Evolutionary conservation across 163 green algal species (phyloP), one percentile per base, ranked within the genome.

Genomic region (Coccomyxa subellipsoidea): DNA sequence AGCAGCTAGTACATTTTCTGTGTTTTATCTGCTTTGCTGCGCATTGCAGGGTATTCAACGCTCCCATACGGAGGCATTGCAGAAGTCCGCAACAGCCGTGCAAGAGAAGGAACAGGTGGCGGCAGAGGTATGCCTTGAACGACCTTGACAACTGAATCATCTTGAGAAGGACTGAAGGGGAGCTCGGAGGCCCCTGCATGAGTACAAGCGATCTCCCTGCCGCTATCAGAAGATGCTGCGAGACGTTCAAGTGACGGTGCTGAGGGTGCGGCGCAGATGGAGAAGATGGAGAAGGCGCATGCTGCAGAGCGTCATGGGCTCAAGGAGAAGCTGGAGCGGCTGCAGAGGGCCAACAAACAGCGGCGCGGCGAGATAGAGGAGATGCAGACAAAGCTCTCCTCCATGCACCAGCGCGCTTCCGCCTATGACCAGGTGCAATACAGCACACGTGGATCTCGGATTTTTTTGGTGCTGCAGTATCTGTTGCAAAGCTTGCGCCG

Each of bases 321-420:
- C 2, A 73, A 73, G 66, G 66, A 73, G 66, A 73, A 73, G 27
- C 29, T 34, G 66, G 66, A 73, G 66, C 66, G 66, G 29, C 66
- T 73, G 27, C 66, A 73, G 66, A 73, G n/a, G 27, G 66, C 66
- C 10, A 73, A 73, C 66, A 73, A 73, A 23, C 66, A 73, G 66
- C 66, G 66, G 21, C 27, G 66, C 1, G 2, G n/a, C 10, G 66
- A 73, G 66, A 32, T 73, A 1, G 66, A 32, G 66, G 66, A 73
- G 8, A 73, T 73, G 66, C 66, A 73, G 66, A 34, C 27, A 1
- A 73, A 73, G 66, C n/a, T 73, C 18, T 73, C 66, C 21, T 18
- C 66, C 27, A 32, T 73, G 66, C 66, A 73, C n/a, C 66, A 73
- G 66, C 66, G 66, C 29, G 66, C 66, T 27, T 73, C 66, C 21